Evolutionary conservation across 345 rosid species (phyloP).

Genomic region (Linum trigynum): DNA sequence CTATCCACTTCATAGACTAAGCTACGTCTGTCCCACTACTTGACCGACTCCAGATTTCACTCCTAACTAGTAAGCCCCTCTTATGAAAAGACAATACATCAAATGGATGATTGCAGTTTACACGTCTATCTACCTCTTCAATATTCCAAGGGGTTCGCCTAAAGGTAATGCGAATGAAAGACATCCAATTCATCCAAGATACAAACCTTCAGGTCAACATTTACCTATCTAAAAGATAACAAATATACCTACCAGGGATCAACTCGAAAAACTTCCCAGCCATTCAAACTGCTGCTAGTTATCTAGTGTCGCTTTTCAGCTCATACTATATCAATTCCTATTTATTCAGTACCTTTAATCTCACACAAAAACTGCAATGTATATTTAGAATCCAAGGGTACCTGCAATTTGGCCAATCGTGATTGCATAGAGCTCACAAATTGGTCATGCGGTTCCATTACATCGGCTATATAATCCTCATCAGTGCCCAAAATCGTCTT

Average conservation of each 20-base stretch:
- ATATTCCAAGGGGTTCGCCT: not conserved
- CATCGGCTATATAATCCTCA: slow-evolving; percentile 59
- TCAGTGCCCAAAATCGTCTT: slow-evolving; percentile 49
- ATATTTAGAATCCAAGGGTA: slow-evolving; percentile 15
- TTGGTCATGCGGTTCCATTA: slow-evolving; percentile 73
- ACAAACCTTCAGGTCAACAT: not conserved
- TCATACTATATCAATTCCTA: not conserved
- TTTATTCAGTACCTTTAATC: not conserved
- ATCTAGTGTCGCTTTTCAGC: not conserved
- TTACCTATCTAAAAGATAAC: not conserved
- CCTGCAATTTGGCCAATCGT: slow-evolving; percentile 92
- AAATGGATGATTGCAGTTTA: too few species aligned
- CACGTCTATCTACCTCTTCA: not conserved
- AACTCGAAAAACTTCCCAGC: not conserved
- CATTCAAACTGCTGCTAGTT: not conserved
- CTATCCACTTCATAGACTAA: not conserved
- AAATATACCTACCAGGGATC: not conserved
- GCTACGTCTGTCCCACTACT: too few species aligned
- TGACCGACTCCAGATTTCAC: not conserved
- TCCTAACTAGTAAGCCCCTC: not conserved
- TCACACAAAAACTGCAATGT: not conserved
- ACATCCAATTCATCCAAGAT: not conserved
- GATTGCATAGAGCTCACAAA: slow-evolving; percentile 86
- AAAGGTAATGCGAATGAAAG: not conserved
- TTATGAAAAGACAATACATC: not conserved